phyloP scores from a whole-genome alignment of 1,139 yeast genomes.

The Blastobotrys indianensis region DNA sequence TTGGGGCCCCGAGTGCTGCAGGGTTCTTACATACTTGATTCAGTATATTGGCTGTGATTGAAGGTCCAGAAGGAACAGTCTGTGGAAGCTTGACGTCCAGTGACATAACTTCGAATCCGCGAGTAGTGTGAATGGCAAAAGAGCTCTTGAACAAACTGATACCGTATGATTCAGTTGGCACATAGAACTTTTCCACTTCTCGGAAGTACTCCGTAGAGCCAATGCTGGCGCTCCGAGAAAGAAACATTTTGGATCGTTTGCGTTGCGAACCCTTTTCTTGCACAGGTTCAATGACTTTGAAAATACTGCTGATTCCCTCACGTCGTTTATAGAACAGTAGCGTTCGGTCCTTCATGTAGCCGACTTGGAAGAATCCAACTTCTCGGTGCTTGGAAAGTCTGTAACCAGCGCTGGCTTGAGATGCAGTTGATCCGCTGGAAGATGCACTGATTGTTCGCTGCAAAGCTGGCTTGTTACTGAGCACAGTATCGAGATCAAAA shows the following conservation, averaged over 20 bases:
- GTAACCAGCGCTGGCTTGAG: constrained; percentile 21
- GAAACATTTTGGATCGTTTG: constrained; percentile 27
- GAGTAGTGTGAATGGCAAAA: constrained; percentile 57
- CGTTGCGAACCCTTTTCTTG: constrained; percentile 40
- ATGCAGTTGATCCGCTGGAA: not conserved
- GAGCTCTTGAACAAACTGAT: constrained; percentile 40
- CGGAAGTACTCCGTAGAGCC: constrained; percentile 35
- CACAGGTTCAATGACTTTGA: constrained; percentile 42
- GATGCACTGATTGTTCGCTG: constrained; percentile 1
- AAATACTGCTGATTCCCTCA: constrained; percentile 29
- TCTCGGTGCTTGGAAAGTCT: constrained; percentile 33
- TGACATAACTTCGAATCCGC: constrained; percentile 64
- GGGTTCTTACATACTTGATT: constrained; percentile 15
- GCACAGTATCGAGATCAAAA: constrained; percentile 46
- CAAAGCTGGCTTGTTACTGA: constrained; percentile 19
- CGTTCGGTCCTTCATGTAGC: constrained; percentile 53
- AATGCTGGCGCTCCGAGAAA: constrained; percentile 20
- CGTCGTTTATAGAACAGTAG: constrained; percentile 43
- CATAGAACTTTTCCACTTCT: constrained; percentile 32
- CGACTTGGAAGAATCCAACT: constrained; percentile 54
- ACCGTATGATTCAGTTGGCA: constrained; percentile 31
- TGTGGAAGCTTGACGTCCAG: constrained; percentile 54
- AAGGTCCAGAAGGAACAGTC: constrained; percentile 46
- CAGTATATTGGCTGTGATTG: constrained; percentile 18
- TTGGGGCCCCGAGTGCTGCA: constrained; percentile 1